A percentile compares a stretch with the other conserved stretches of the same genome.
Conservation (phyloP, 768 basidiomycete species). For the Stropharia rugosoannulata region DNA sequence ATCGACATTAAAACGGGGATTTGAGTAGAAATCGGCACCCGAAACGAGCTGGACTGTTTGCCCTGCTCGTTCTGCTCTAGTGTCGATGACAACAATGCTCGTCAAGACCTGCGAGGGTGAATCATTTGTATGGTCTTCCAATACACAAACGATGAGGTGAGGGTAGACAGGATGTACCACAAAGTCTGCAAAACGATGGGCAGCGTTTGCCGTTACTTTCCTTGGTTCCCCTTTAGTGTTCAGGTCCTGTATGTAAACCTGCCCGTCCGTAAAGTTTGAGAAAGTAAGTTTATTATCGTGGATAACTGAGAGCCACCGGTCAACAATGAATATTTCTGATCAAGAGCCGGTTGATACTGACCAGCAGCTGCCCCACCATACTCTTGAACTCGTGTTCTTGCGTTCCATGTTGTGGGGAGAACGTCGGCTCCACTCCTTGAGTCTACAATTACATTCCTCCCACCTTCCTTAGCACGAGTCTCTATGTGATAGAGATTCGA, state of each 20-base stretch:
- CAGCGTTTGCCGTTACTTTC: slow-evolving; percentile 65
- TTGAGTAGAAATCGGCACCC: slow-evolving; percentile 75
- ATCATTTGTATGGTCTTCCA: slow-evolving; percentile 69
- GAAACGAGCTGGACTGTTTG: slow-evolving; percentile 31
- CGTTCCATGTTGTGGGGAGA: slow-evolving; percentile 55
- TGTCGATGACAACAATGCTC: slow-evolving; percentile 57
- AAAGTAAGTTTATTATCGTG: slow-evolving; percentile 53
- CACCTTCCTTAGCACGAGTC: slow-evolving; percentile 48
- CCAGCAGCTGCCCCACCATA: slow-evolving; percentile 67
- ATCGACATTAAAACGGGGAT: slow-evolving; percentile 57
- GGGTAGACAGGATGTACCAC: slow-evolving; percentile 51
- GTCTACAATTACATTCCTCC: slow-evolving; percentile 56
- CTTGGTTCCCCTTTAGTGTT: slow-evolving; percentile 41
- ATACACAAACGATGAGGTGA: slow-evolving; percentile 57
- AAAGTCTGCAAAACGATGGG: slow-evolving; percentile 63
- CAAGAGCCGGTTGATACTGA: too few species aligned
- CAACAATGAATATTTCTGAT: too few species aligned
- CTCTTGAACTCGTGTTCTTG: slow-evolving; percentile 63
- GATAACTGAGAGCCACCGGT: slow-evolving; percentile 24
- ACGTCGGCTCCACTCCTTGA: slow-evolving; percentile 48
- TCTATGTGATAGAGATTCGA: slow-evolving; percentile 59
- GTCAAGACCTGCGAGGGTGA: slow-evolving; percentile 52
- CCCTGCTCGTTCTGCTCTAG: slow-evolving; percentile 1
- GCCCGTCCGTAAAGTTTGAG: slow-evolving; percentile 51
- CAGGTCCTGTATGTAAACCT: slow-evolving; percentile 44